These are phyloP conservation scores for Aciculosporium take DNA, from an alignment of 2,329 filamentous ascomycete species.

Conservation along the genomic window DNA sequence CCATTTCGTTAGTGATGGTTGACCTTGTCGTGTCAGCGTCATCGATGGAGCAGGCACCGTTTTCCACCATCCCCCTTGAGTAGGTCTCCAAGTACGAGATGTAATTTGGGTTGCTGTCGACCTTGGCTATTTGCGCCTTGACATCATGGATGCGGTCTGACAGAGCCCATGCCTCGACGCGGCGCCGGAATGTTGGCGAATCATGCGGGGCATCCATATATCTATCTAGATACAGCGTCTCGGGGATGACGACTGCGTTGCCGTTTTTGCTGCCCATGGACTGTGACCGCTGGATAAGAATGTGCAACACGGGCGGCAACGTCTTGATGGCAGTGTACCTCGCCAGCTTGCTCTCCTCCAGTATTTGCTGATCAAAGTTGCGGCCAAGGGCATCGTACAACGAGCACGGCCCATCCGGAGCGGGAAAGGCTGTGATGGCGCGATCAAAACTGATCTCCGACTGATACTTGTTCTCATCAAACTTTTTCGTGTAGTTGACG, in stretches of 20 bases:
- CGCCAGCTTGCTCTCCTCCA: slow-evolving; percentile 48
- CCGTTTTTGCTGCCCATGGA: slow-evolving; percentile 63
- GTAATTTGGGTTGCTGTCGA: slow-evolving; percentile 14
- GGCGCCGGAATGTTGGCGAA: slow-evolving; percentile 46
- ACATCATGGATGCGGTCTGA: slow-evolving; percentile 48
- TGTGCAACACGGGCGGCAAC: slow-evolving; percentile 75
- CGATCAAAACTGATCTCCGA: slow-evolving; percentile 42
- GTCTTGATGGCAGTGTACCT: slow-evolving; percentile 58
- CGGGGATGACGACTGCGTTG: slow-evolving; percentile 64
- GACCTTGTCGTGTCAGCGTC: slow-evolving; percentile 1
- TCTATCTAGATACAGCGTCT: slow-evolving; percentile 73
- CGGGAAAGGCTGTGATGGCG: slow-evolving; percentile 46
- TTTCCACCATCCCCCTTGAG: slow-evolving; percentile 13
- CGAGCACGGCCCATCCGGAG: slow-evolving; percentile 35
- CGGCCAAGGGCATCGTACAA: slow-evolving; percentile 77
- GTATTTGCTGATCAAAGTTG: slow-evolving; percentile 67
- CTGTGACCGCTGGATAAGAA: slow-evolving; percentile 74
- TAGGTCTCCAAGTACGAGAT: slow-evolving; percentile 16
- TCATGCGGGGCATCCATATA: slow-evolving; percentile 59
- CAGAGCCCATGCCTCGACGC: slow-evolving; percentile 61
- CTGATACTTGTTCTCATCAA: slow-evolving; percentile 26
- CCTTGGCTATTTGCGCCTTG: slow-evolving; percentile 23
- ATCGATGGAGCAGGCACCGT: background rate
- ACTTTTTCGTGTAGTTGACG: slow-evolving; percentile 44
- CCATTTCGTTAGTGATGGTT: background rate